Percentiles rank a stretch among this genome's conserved stretches.
Evolutionary conservation across 2,329 filamentous ascomycete species (phyloP).

Genomic region (Coniella vitis): DNA sequence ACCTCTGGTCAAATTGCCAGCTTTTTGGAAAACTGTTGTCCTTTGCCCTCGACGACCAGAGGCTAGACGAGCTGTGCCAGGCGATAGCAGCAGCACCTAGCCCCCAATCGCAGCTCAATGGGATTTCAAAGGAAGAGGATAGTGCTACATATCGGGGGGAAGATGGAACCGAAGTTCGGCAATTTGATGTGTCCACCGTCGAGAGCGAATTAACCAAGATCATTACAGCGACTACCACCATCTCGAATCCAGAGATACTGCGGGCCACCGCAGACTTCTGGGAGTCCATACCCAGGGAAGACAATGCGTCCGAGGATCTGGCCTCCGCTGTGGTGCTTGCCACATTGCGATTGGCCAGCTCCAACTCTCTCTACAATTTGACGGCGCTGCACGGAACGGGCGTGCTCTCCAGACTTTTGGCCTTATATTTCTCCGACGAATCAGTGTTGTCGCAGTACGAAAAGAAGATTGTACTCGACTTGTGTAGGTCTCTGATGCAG

Average conservation of each 20-base stretch:
- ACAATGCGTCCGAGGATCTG: slow-evolving; percentile 37
- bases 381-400: slow-evolving; percentile 66
- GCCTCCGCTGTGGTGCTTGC: slow-evolving; percentile 60
- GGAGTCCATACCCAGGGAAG: slow-evolving; percentile 50
- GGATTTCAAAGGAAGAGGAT: background rate
- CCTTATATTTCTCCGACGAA: slow-evolving; percentile 49
- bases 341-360: slow-evolving; percentile 51
- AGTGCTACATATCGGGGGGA: slow-evolving; percentile 2
- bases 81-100: slow-evolving; percentile 29
- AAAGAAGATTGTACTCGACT: slow-evolving; percentile 50
- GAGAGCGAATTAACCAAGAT: slow-evolving; percentile 38
- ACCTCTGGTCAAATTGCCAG: slow-evolving; percentile 62
- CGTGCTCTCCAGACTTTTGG: slow-evolving; percentile 60
- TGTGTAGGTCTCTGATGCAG: slow-evolving; percentile 64
- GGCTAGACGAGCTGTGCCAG: slow-evolving; percentile 62
- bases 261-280: slow-evolving; percentile 57
- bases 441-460: slow-evolving; percentile 49
- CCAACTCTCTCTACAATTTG: slow-evolving; percentile 61
- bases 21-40: slow-evolving; percentile 77
- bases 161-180: background rate
- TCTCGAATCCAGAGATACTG: slow-evolving; percentile 58
- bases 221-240: slow-evolving; percentile 42
- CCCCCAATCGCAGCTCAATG: slow-evolving; percentile 1
- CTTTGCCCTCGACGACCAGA: slow-evolving; percentile 73
- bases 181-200: slow-evolving; percentile 23